A percentile compares a stretch with the other conserved stretches of the same genome.
These are phyloP conservation scores for Chytridiales sp. DNA, from an alignment of 371 early-diverging fungal species.

Conservation along the genomic window DNA sequence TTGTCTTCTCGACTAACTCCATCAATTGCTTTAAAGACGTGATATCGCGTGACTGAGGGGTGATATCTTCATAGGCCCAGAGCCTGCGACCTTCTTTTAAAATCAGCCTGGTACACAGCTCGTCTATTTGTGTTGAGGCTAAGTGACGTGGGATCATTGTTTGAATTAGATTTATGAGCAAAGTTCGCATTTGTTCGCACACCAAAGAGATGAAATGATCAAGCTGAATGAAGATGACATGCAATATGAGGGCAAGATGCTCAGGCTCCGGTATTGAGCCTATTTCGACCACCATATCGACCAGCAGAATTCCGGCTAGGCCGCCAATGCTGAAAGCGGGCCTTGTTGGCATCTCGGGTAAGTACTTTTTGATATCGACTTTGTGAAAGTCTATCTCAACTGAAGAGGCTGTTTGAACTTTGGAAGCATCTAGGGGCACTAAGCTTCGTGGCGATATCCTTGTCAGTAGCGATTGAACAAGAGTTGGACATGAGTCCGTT, in stretches of 20 bases:
- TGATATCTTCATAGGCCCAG: slow-evolving; percentile 81
- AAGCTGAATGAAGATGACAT: slow-evolving; percentile 76
- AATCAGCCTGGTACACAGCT: slow-evolving; percentile 60
- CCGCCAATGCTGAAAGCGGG: slow-evolving; percentile 79
- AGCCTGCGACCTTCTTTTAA: slow-evolving; percentile 74
- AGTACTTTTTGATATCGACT: slow-evolving; percentile 67
- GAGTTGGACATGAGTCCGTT: slow-evolving; percentile 57
- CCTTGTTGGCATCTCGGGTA: slow-evolving; percentile 64
- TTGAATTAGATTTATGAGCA: slow-evolving; percentile 79
- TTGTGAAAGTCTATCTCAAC: slow-evolving; percentile 29
- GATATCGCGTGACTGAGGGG: slow-evolving; percentile 57
- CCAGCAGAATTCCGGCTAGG: slow-evolving; percentile 72
- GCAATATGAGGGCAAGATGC: slow-evolving; percentile 73
- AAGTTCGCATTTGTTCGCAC: slow-evolving; percentile 76
- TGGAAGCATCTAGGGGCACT: slow-evolving; percentile 58
- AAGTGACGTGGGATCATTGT: slow-evolving; percentile 48
- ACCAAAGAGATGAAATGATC: slow-evolving; percentile 75
- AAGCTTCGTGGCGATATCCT: slow-evolving; percentile 76
- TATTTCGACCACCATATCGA: slow-evolving; percentile 77
- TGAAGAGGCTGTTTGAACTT: slow-evolving; percentile 23
- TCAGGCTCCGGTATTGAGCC: slow-evolving; percentile 45
- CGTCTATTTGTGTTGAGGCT: slow-evolving; percentile 41
- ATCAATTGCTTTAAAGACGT: slow-evolving; percentile 41
- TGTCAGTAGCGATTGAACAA: slow-evolving; percentile 65
- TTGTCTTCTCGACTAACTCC: slow-evolving; percentile 49